A percentile compares a stretch with the other conserved stretches of the same genome.
phyloP scores from a whole-genome alignment of 495 filamentous ascomycete genomes.

The Aspergillus heteromorphus region DNA sequence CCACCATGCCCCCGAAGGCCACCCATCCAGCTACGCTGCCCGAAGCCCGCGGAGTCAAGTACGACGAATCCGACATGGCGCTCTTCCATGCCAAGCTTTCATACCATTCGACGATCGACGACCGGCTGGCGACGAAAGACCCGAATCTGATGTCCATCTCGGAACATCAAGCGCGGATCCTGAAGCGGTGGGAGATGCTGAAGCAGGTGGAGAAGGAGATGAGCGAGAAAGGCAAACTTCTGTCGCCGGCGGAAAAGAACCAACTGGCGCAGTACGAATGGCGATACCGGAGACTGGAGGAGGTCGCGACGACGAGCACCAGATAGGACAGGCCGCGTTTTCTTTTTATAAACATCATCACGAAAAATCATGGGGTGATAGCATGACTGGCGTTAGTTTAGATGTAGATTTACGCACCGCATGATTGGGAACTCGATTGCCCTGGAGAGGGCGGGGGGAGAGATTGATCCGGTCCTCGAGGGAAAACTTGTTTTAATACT shows the following conservation, averaged over 20 bases:
- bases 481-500: neutral
- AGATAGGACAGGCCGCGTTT: slow-evolving; percentile 9
- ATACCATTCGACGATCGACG: slow-evolving; percentile 37
- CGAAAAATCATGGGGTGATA: slow-evolving; percentile 3
- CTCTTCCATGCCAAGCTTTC: slow-evolving; percentile 37
- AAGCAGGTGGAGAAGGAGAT: slow-evolving; percentile 35
- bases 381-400: slow-evolving; percentile 33
- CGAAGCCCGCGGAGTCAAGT: slow-evolving; percentile 35
- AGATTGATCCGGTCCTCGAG: too few species aligned
- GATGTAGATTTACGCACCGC: slow-evolving; percentile 14
- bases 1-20: slow-evolving; percentile 25
- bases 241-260: slow-evolving; percentile 30
- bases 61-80: slow-evolving; percentile 42
- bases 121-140: slow-evolving; percentile 30
- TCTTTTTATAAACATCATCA: slow-evolving; percentile 3
- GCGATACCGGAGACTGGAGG: slow-evolving; percentile 35
- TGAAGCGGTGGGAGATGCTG: slow-evolving; percentile 38
- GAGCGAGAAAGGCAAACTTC: slow-evolving; percentile 27
- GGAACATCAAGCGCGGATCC: slow-evolving; percentile 31
- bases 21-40: slow-evolving; percentile 26
- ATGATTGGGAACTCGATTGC: neutral
- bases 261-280: slow-evolving; percentile 36
- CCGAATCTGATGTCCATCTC: slow-evolving; percentile 34
- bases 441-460: neutral
- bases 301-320: slow-evolving; percentile 24